These are phyloP conservation scores for Apiotrichum akiyoshidainum DNA, from an alignment of 1,284 basidiomycete genomes.

Conservation along the genomic window DNA sequence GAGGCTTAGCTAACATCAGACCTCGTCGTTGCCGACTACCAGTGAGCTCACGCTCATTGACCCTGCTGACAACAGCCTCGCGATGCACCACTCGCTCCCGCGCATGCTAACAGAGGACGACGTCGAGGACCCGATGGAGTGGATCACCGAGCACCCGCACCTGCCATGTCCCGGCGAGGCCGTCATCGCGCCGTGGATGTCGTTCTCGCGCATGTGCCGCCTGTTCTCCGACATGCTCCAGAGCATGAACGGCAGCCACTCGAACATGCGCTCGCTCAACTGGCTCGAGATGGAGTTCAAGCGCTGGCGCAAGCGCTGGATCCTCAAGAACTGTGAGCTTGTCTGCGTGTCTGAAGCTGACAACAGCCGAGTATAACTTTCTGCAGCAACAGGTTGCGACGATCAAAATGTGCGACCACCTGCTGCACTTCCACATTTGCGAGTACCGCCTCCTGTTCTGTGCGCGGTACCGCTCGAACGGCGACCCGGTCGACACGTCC, in stretches of 20 bases:
- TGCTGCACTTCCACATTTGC: slow-evolving; percentile 30
- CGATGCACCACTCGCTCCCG: slow-evolving; percentile 30
- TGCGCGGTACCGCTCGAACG: slow-evolving; percentile 20
- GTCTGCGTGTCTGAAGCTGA: neutral
- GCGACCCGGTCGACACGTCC: slow-evolving; percentile 18
- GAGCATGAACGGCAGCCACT: slow-evolving; percentile 28
- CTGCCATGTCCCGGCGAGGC: slow-evolving; percentile 32
- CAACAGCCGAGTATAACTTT: slow-evolving; percentile 22
- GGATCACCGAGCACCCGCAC: slow-evolving; percentile 36
- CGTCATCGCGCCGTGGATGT: slow-evolving; percentile 33
- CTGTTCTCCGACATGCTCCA: slow-evolving; percentile 28
- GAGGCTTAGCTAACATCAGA: slow-evolving; percentile 14
- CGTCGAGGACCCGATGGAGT: slow-evolving; percentile 26
- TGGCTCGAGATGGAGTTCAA: slow-evolving; percentile 31
- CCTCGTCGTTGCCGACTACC: slow-evolving; percentile 32
- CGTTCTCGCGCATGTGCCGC: slow-evolving; percentile 28
- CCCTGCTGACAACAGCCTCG: slow-evolving; percentile 17
- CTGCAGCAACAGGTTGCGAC: slow-evolving; percentile 22
- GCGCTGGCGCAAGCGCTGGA: slow-evolving; percentile 32
- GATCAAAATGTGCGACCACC: slow-evolving; percentile 22
- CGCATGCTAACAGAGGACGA: slow-evolving; percentile 31
- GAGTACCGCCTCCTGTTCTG: slow-evolving; percentile 29
- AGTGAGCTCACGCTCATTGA: slow-evolving; percentile 10
- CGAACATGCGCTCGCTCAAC: slow-evolving; percentile 29
- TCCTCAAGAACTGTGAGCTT: slow-evolving; percentile 26